A percentile compares a stretch with the other conserved stretches of the same genome.
These are phyloP conservation scores for Raphanus raphanistrum DNA, from an alignment of 345 rosid genomes.

Conservation along the genomic window DNA sequence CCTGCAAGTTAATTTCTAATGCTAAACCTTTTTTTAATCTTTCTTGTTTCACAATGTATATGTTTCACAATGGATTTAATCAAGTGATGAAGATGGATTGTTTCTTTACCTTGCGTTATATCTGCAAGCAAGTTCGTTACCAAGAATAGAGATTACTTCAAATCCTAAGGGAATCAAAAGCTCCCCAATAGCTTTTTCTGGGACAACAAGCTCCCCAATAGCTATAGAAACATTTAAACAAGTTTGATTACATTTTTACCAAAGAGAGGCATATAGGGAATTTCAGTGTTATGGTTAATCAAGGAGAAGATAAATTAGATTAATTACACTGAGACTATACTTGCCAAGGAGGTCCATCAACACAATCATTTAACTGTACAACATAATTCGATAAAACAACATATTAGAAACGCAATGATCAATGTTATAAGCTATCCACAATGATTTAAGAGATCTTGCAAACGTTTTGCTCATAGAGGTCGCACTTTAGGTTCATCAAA, in stretches of 20 bases:
- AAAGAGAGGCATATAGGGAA: neutral
- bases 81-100: neutral
- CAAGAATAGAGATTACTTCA: neutral
- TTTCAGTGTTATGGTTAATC: neutral
- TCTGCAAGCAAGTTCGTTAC: neutral
- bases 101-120: neutral
- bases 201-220: conserved; percentile 12
- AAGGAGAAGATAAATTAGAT: neutral
- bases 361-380: neutral
- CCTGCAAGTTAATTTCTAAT: neutral
- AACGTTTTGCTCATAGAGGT: conserved; percentile 57
- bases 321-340: conserved; percentile 47
- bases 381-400: neutral
- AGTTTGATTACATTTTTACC: neutral
- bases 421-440: conserved; percentile 75
- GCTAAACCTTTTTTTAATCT: neutral
- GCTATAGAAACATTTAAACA: conserved; percentile 9
- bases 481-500: conserved; percentile 60
- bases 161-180: conserved; percentile 32
- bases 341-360: conserved; percentile 23
- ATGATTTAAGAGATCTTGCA: conserved; percentile 52
- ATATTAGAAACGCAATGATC: neutral
- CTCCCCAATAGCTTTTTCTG: neutral
- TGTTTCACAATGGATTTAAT: no score
- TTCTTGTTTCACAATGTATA: neutral